Evolutionary conservation across 2,329 filamentous ascomycete genomes (phyloP), one percentile per base, ranked within the genome.

Genomic region (Leptosphaerulina australis): DNA sequence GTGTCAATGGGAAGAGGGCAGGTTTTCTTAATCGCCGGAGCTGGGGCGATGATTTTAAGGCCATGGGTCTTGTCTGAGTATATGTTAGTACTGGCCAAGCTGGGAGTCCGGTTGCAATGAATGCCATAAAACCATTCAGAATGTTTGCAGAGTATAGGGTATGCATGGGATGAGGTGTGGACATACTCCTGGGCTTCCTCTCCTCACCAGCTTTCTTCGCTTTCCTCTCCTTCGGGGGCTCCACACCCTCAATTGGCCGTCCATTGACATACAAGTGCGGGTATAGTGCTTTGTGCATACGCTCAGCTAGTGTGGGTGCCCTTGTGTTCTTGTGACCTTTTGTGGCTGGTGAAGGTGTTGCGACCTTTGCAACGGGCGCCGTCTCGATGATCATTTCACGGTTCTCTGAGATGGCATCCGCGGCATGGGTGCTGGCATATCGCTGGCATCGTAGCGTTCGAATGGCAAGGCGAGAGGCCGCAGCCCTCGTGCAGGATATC

Each of bases 1-100:
- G 81, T 73, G 28, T 79, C 79, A 66, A 97, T 76, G 17, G 91
- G 87, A 66, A 91, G 81, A 49, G 84, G 83, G 74, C 82, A 83
- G 48, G 76, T 74, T 49, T 79, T 74, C 49, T 78, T 77, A 40
- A 82, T 74, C 8, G 84, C 83, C 25, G 81, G 79, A 10, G 83
- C 30, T 3, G 52, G 80, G 3, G 82, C 81, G 63, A 75, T 71
- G 59, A 77, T 68, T 57, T 83, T 78, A 53, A 77, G 75, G 61
- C 79, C 79, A 30, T 35, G 53, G 26, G 41, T 28, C 14, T 51
- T 51, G 48, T 46, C 48, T 41, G 33, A 12, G 30, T 14, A 17
- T 0, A 22, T 18, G 52, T 57, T 35, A 54, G 50, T 25, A 36
- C 18, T n/a, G 15, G 18, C 18, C 17, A 40, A 37, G 38, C 22